Conservation (phyloP, 148 eudicot genomes). For the Bassia scoparia region DNA sequence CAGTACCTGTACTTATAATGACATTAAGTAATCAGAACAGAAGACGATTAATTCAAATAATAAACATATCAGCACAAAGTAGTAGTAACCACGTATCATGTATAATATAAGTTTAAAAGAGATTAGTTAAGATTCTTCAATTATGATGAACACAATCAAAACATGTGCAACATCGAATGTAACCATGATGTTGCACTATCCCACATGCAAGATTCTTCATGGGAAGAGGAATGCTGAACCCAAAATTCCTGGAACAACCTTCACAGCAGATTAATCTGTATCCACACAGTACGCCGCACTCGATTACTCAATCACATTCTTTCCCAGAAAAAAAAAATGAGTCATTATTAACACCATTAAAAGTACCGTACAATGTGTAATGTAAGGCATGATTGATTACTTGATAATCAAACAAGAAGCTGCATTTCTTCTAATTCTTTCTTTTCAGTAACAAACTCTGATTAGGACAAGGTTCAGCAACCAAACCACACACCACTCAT, state of each 20-base stretch:
- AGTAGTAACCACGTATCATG: not conserved
- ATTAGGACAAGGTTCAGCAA: not conserved
- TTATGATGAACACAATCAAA: not conserved
- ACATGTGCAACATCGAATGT: conserved; percentile 8
- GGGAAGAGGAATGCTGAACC: not conserved
- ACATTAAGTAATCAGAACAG: too few species aligned
- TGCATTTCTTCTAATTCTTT: not conserved
- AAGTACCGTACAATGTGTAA: not conserved
- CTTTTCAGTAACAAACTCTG: not conserved
- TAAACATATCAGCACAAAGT: not conserved
- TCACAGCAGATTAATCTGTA: not conserved
- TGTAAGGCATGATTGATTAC: not conserved
- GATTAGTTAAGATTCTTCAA: not conserved
- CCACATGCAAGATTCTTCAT: not conserved
- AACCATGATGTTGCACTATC: not conserved
- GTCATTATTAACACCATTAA: not conserved
- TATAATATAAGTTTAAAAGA: not conserved
- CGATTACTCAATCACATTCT: not conserved
- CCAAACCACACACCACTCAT: not conserved
- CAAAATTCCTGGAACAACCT: not conserved
- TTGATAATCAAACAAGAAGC: not conserved
- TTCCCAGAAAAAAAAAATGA: not conserved
- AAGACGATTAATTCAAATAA: not conserved
- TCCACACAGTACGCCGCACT: not conserved
- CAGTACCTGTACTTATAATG: too few species aligned